Evolutionary conservation across 768 basidiomycete species (phyloP), one percentile per base, ranked within the genome.

Genomic region (Naganishia vaughanmartiniae): DNA sequence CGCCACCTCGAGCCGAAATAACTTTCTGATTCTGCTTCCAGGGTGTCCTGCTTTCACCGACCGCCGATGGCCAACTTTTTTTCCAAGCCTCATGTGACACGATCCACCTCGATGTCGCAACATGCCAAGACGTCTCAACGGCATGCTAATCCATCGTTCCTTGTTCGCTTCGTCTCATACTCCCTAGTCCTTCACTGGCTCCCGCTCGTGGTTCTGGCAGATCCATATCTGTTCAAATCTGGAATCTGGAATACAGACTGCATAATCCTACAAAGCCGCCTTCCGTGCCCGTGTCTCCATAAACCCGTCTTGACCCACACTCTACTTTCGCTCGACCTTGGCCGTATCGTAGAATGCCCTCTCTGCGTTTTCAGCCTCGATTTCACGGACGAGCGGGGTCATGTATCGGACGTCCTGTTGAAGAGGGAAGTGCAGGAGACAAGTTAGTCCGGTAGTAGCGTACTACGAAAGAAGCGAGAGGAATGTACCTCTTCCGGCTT

Each of bases 371-470:
- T 97, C 94, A 73, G 84, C 85, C 75, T 83, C 83, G 72, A 95
- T 89, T 53, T 89, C 86, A 71, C 84, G 74, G 48, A 98, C 87
- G 80, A 89, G 86, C 33, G 91, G 89, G 72, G 84, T 86, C 76
- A 98, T 87, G 86, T 96, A 98, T 70, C 93, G 90, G 73, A 86
- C 81, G 81, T 98, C 95, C 95, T 97, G 82, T 28, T 51, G 63
- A 17, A 10, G 19, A 39, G 7, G 42, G 15, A 24, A 14, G 33
- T 15, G 33, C 7, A 54, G 63, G 55, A 19, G 65, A 21, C 7
- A 42, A 28, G 65, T 2, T 9, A 56, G 57, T 39, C 39, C 30
- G 28, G 17, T 12, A 53, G 31, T n/a, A 10, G 15, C 24, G 39
- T n/a, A n/a, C n/a, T n/a, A n/a, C n/a, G n/a, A n/a, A 5, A 5